Base-by-base conservation (phyloP, 1,284 basidiomycete species). In the Flammula alnicola region DNA sequence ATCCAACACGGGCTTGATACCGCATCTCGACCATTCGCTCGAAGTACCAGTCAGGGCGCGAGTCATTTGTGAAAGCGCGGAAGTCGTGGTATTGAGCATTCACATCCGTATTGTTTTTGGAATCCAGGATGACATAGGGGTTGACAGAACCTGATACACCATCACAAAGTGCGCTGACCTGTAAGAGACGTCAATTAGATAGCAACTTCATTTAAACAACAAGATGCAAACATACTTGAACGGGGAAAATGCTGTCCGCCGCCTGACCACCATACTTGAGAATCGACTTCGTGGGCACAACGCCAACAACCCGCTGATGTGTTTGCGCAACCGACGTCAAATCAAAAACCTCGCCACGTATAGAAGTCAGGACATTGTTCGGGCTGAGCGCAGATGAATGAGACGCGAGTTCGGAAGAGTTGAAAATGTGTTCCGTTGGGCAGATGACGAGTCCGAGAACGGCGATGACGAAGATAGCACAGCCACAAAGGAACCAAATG, bases 31-130 rank as follows among this genome's bases (percentile, higher is more conserved):
- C 86, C 93, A 95, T 95, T 57, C 77, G 81, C 74, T 99, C 91
- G 59, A 90, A 94, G 71, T 99, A 99, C 97, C 96, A 99, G 68
- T 99, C 96, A 0, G 95, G 94, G 17, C 95, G 85, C 0, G 88
- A 88, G 65, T 99, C 95, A 53, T 88, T 89, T 22, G 88, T 91
- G 62, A 77, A 86, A 0, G 83, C 84, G 32, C 95, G 88, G 83
- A 99, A 99, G 68, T 98, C 95, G 69, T 99, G 96, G 68, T 99
- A 99, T 59, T 84, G 77, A n/a, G 91, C 74, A 63, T 93, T 92
- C 5, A 72, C 62, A 62, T 95, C 89, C 17, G 91, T 88, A 43
- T 79, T 80, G 75, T 99, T 99, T 55, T 76, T 79, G 7, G 88
- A 83, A 62, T 86, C 83, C 39, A 98, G 76, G 5, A 82, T 81